Conservation (phyloP, 805 yeast genomes). For the Wickerhamiella vanderwaltii region DNA sequence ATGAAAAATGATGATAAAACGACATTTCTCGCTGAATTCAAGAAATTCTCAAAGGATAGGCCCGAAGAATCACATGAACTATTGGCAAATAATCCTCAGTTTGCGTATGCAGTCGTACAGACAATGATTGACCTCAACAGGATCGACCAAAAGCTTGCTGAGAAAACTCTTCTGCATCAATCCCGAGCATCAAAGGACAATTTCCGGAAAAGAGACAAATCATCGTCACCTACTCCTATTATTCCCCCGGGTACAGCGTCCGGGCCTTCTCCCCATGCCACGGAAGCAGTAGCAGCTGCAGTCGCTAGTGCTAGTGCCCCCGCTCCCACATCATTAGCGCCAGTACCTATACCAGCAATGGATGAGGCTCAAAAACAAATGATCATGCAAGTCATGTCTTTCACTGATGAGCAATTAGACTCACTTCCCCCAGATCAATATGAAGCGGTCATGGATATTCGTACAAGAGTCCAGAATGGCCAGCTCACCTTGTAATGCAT, state of each 20-base stretch:
- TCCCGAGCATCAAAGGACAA: too few species aligned
- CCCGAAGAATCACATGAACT: constrained; percentile 49
- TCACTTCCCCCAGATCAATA: constrained; percentile 42
- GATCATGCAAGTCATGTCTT: constrained; percentile 40
- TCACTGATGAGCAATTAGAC: constrained; percentile 41
- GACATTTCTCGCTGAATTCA: constrained; percentile 44
- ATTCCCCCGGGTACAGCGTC: background rate
- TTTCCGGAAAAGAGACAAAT: background rate
- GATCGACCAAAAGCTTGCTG: constrained; percentile 23
- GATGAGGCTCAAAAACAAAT: constrained; percentile 21
- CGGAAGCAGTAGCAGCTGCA: background rate
- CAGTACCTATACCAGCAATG: constrained; percentile 3
- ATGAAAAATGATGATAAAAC: constrained; percentile 31
- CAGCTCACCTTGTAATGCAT: constrained; percentile 11
- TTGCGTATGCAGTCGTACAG: constrained; percentile 73
- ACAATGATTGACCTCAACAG: constrained; percentile 36
- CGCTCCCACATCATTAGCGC: constrained; percentile 8
- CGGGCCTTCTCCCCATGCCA: background rate
- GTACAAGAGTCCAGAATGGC: constrained; percentile 22
- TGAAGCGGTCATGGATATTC: constrained; percentile 25
- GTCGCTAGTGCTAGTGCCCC: background rate
- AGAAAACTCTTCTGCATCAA: constrained; percentile 13
- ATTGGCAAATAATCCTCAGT: constrained; percentile 62
- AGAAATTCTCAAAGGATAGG: constrained; percentile 43
- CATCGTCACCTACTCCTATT: background rate